Percentiles rank a stretch among this genome's conserved stretches.
phyloP scores from a whole-genome alignment of 2,329 filamentous ascomycete species.

The Coniochaeta hoffmannii region DNA sequence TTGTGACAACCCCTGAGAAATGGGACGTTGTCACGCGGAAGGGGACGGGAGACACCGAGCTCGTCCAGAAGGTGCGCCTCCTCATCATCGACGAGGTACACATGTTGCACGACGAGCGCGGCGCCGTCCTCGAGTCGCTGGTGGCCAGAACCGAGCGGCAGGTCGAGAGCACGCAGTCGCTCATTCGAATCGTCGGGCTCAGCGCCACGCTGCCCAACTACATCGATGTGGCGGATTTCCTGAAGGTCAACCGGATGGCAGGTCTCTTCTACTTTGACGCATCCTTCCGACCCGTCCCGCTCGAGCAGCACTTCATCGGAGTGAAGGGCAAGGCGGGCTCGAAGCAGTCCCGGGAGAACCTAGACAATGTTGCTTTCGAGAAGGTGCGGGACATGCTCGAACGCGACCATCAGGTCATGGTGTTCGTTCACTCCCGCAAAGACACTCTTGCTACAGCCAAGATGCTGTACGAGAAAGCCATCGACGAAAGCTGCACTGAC shows the following conservation, averaged over 20 bases:
- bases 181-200: conserved; percentile 92
- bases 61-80: conserved; percentile 93
- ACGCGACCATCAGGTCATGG: conserved; percentile 94
- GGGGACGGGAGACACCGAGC: conserved; percentile 91
- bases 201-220: conserved; percentile 97
- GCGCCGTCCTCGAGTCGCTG: conserved; percentile 90
- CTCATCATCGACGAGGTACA: conserved; percentile 98
- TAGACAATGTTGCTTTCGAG: conserved; percentile 82
- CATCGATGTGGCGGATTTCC: conserved; percentile 90
- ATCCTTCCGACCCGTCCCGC: conserved; percentile 89
- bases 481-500: conserved; percentile 70
- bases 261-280: conserved; percentile 96
- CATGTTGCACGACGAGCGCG: conserved; percentile 97
- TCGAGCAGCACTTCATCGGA: conserved; percentile 96
- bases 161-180: conserved; percentile 93
- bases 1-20: conserved; percentile 97
- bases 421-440: conserved; percentile 94
- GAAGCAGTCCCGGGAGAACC: conserved; percentile 77
- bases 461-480: conserved; percentile 77
- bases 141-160: conserved; percentile 93
- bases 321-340: conserved; percentile 84
- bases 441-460: conserved; percentile 87
- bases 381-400: conserved; percentile 93
- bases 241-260: conserved; percentile 88
- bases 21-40: conserved; percentile 99